Conservation (phyloP, 75 land plant genomes). For the Adiantum capillusveneris region DNA sequence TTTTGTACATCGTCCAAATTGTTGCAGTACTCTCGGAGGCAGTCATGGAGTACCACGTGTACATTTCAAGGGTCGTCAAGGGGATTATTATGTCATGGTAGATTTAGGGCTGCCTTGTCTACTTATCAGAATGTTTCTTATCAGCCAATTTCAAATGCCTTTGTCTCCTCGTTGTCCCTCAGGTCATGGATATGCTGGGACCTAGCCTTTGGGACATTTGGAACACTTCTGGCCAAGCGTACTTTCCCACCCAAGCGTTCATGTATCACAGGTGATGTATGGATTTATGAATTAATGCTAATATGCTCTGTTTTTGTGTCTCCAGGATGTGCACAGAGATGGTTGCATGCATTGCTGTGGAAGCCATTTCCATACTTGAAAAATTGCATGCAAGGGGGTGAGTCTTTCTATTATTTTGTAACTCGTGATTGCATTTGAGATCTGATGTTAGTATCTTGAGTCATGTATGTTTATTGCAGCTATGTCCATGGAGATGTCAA, state of each 20-base stretch:
- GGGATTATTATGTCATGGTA: conserved; percentile 87
- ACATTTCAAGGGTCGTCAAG: conserved; percentile 93
- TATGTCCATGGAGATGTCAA: too few relatives aligned
- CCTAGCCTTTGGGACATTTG: conserved; percentile 95
- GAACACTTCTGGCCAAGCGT: conserved; percentile 90
- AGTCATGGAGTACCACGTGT: conserved; percentile 86
- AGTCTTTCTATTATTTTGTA: too few relatives aligned
- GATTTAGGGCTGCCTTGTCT: neutral
- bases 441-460: too few relatives aligned
- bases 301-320: too few relatives aligned
- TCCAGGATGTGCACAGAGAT: conserved; percentile 83
- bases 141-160: too few relatives aligned
- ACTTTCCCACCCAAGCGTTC: conserved; percentile 8
- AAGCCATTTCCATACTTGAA: conserved; percentile 87
- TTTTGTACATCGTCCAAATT: conserved; percentile 13
- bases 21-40: conserved; percentile 65
- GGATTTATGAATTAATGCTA: too few relatives aligned
- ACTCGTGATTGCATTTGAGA: too few relatives aligned
- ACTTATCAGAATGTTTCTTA: too few relatives aligned
- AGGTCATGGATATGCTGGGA: conserved; percentile 95
- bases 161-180: too few relatives aligned
- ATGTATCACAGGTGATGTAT: too few relatives aligned
- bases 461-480: too few relatives aligned
- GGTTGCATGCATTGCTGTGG: conserved; percentile 97
- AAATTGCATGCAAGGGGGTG: conserved; percentile 88